Evolutionary conservation across 768 basidiomycete species (phyloP).

Genomic region (Pisolithus sp.): DNA sequence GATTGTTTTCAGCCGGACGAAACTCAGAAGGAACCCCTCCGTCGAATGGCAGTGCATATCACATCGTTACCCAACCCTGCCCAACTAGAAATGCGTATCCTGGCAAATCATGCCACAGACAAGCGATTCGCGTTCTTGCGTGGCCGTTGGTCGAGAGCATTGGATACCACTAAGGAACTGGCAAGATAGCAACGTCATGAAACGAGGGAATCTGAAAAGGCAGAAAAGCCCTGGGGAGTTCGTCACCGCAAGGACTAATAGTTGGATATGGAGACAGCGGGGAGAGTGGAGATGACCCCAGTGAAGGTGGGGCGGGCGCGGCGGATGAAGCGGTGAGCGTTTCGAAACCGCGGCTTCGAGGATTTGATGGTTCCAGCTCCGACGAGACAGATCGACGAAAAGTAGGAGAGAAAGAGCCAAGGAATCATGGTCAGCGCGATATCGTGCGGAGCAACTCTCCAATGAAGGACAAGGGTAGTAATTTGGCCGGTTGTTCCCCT

Average conservation of each 20-base stretch:
- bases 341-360: too few species aligned
- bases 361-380: too few species aligned
- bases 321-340: too few species aligned
- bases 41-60: slow-evolving; percentile 65
- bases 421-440: not conserved
- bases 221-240: not conserved
- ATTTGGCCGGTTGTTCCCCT: not conserved
- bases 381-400: not conserved
- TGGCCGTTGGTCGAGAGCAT: slow-evolving; percentile 65
- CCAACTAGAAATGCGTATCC: slow-evolving; percentile 81
- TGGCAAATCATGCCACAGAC: slow-evolving; percentile 80
- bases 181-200: slow-evolving; percentile 23
- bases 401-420: not conserved
- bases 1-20: slow-evolving; percentile 47
- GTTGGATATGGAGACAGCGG: slow-evolving; percentile 57
- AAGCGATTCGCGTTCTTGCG: slow-evolving; percentile 74
- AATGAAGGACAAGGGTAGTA: not conserved
- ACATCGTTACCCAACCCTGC: slow-evolving; percentile 67
- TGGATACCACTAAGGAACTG: slow-evolving; percentile 51
- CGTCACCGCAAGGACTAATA: slow-evolving; percentile 42
- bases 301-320: not conserved
- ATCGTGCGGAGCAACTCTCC: not conserved
- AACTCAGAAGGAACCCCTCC: slow-evolving; percentile 58
- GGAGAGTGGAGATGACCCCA: slow-evolving; percentile 30
- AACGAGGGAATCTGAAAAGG: slow-evolving; percentile 20